Evolutionary conservation across 495 filamentous ascomycete species (phyloP).

Genomic region (Hypoxylon intermedium): DNA sequence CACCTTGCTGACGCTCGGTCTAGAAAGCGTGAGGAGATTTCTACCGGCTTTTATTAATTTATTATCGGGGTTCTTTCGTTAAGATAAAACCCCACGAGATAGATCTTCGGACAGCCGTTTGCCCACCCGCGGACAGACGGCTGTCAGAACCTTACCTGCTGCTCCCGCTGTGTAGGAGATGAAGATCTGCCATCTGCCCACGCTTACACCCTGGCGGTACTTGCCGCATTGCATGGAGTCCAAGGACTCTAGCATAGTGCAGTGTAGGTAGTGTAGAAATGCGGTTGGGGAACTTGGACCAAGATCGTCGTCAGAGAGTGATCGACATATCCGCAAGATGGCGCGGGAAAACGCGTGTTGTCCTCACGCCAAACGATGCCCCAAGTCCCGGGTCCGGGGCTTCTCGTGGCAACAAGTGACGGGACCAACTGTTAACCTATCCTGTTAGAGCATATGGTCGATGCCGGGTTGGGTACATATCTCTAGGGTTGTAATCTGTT

Average conservation of each 20-base stretch:
- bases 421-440: neutral
- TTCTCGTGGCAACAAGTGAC: constrained; percentile 1
- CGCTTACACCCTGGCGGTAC: constrained; percentile 22
- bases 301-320: constrained; percentile 33
- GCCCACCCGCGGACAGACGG: constrained; percentile 24
- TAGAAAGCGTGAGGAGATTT: neutral
- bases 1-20: constrained; percentile 3
- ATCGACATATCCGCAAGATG: constrained; percentile 36
- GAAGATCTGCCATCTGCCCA: constrained; percentile 31
- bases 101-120: constrained; percentile 18
- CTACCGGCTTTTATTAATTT: constrained; percentile 10
- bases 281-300: constrained; percentile 20
- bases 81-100: constrained; percentile 35
- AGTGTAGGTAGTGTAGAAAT: no score
- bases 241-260: no score
- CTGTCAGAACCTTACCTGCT: constrained; percentile 20
- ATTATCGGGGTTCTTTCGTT: constrained; percentile 12
- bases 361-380: constrained; percentile 2
- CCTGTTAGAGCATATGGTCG: neutral
- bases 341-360: constrained; percentile 29
- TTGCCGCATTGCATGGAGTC: constrained; percentile 23
- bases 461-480: neutral
- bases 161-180: constrained; percentile 28
- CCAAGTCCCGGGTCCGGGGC: neutral
- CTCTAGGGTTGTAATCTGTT: no score